A percentile compares a stretch with the other conserved stretches of the same genome.
Evolutionary conservation across 2,329 filamentous ascomycete genomes (phyloP).

Genomic region (Beauveria bassiana): DNA sequence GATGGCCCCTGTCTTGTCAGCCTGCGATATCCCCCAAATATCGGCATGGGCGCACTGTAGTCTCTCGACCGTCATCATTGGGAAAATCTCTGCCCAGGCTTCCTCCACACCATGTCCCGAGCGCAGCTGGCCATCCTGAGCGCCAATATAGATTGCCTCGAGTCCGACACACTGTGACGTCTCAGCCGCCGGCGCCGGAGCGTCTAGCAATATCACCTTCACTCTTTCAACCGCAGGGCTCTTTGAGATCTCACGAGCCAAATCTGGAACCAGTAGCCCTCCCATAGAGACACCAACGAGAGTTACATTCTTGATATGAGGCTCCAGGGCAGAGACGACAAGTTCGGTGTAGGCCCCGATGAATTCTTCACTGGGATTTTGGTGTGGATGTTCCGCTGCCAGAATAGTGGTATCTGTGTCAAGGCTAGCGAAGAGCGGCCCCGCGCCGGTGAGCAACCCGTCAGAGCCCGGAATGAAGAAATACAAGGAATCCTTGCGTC

Average conservation of each 20-base stretch:
- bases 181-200: too few species aligned
- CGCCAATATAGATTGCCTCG: neutral
- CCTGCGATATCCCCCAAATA: neutral
- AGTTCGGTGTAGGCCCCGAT: neutral
- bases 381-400: neutral
- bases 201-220: neutral
- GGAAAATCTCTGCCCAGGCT: neutral
- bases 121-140: neutral
- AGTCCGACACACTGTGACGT: neutral
- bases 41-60: neutral
- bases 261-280: neutral
- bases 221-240: neutral
- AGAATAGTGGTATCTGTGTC: neutral
- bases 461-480: neutral
- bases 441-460: neutral
- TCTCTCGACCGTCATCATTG: neutral
- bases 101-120: neutral
- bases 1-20: neutral
- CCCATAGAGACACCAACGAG: neutral
- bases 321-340: neutral
- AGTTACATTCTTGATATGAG: neutral
- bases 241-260: neutral
- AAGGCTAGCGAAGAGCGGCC: neutral
- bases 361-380: neutral
- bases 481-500: neutral